Evolutionary conservation across 352 stramenopile species (phyloP).

Genomic region (Globisporangium uncinulatum): DNA sequence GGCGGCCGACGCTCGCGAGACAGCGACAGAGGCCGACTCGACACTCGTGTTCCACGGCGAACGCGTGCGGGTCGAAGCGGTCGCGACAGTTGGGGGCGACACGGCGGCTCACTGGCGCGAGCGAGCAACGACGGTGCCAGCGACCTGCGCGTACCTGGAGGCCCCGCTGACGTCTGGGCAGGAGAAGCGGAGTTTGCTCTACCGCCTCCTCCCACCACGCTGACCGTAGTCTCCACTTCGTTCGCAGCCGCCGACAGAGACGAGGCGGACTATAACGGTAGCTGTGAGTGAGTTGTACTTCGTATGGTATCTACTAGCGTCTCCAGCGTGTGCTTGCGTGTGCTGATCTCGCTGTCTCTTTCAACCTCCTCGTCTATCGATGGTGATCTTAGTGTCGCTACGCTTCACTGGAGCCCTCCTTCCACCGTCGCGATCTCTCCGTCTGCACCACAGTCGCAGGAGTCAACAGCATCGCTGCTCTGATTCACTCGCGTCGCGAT

Average conservation of each 20-base stretch:
- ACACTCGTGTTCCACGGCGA: constrained; percentile 1
- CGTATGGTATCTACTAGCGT: too few species aligned
- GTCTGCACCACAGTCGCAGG: too few species aligned
- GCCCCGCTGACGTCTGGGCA: constrained; percentile 5
- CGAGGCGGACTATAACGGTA: too few species aligned
- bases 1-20: not conserved
- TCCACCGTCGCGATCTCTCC: too few species aligned
- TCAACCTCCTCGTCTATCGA: too few species aligned
- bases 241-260: too few species aligned
- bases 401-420: too few species aligned
- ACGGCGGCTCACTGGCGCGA: not conserved
- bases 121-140: not conserved
- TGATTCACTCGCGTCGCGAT: not conserved
- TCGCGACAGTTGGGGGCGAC: not conserved
- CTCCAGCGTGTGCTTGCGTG: too few species aligned
- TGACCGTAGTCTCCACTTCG: not conserved
- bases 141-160: constrained; percentile 7
- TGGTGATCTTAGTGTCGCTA: too few species aligned
- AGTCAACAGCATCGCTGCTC: not conserved
- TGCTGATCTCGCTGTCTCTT: too few species aligned
- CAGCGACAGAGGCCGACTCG: too few species aligned
- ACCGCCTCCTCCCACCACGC: constrained; percentile 4
- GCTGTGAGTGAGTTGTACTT: too few species aligned
- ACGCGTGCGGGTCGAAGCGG: not conserved
- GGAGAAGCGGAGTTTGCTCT: constrained; percentile 6